Evolutionary conservation across 2,329 filamentous ascomycete genomes (phyloP), one percentile per base, ranked within the genome.

Genomic region (Thelonectria blattea): DNA sequence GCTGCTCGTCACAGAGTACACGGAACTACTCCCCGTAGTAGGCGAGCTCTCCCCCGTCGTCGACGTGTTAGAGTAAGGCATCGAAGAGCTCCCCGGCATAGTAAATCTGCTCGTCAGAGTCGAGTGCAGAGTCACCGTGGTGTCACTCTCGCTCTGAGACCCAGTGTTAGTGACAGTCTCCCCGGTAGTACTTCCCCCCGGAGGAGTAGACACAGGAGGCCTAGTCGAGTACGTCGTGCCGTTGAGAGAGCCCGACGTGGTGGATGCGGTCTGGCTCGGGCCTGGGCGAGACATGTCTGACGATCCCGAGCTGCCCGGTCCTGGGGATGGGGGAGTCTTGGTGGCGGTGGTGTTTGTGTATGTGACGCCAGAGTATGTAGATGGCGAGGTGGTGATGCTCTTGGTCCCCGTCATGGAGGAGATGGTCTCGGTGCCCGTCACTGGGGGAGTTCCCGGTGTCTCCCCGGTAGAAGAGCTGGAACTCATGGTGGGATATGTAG

Each of bases 21-120:
- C 14, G 2, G 14, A 45, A 9, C 7, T 20, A 11, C 2, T 11
- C 12, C 61, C 1, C 42, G 11, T 43, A 9, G 45, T 8, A 9
- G 45, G 11, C 50, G 22, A 1, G 58, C 58, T 5, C 59, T 48
- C 2, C 14, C 15, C 0, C 11, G 47, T 22, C 2, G 48, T 49
- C 1, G 58, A 47, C 2, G 55, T 62, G 11, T 37, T 52, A 14
- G 41, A 20, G 20, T 56, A 59, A 6, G 45, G 11, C 7, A 61
- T 61, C 1, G 65, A 61, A 5, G 24, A 27, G 5, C 56, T 63
- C n/a, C 47, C 54, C 0, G 63, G 52, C 5, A 61, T 4, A 1
- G 62, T 66, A 1, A 65, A 17, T 37, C 54, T 46, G 8, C 43
- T 68, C 1, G 68, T 65, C 9, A 65, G 27, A 8, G 52, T 41